phyloP scores from a whole-genome alignment of 2,329 filamentous ascomycete genomes.

The Fonsecaea pugnacius region DNA sequence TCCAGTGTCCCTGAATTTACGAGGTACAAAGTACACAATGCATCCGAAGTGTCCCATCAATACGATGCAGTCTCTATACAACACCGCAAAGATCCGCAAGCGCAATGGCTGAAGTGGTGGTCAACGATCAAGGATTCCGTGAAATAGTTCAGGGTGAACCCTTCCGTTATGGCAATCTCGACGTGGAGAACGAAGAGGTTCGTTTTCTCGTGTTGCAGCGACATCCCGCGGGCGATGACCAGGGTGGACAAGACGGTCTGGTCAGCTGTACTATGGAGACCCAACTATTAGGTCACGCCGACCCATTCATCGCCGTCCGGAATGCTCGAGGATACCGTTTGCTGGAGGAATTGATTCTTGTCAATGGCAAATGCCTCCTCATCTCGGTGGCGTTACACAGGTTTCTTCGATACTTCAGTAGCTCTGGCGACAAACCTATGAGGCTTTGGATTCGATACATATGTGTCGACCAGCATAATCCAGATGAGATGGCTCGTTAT shows the following conservation, averaged over 20 bases:
- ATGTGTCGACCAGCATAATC: constrained; percentile 9
- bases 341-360: constrained; percentile 8
- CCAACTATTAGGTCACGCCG: constrained; percentile 6
- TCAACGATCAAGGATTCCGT: constrained; percentile 1
- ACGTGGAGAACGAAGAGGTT: background rate
- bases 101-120: background rate
- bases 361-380: constrained; percentile 7
- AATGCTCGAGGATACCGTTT: constrained; percentile 13
- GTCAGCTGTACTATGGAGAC: constrained; percentile 8
- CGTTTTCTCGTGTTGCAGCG: constrained; percentile 2
- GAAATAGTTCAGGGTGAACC: background rate
- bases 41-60: background rate
- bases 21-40: background rate
- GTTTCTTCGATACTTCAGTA: background rate
- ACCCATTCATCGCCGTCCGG: constrained; percentile 11
- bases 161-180: background rate
- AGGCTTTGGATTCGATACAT: constrained; percentile 18
- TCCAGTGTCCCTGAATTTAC: background rate
- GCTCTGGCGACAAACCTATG: background rate
- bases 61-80: background rate
- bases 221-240: background rate
- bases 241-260: background rate
- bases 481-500: constrained; percentile 13
- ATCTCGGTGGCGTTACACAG: constrained; percentile 7
- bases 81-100: background rate